Evolutionary conservation across 176 grass and related monocot genomes (phyloP).

Genomic region (Pontederia crassipes): DNA sequence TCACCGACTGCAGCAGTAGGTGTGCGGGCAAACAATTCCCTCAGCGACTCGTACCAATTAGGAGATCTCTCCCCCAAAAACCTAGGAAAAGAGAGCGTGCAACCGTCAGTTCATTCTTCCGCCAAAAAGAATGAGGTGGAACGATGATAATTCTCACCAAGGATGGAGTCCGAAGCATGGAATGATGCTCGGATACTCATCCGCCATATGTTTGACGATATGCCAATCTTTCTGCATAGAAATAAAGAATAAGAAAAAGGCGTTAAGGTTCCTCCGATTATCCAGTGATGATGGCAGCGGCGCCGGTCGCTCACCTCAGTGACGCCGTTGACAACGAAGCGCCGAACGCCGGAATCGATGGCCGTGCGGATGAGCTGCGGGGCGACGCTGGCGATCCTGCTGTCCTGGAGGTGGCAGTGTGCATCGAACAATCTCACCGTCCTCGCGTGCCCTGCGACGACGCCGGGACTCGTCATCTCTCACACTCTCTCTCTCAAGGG

Average conservation of each 20-base stretch:
- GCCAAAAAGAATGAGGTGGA: background rate
- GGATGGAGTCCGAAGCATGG: constrained; percentile 86
- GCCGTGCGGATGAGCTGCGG: constrained; percentile 51
- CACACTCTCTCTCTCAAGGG: background rate
- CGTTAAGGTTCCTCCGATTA: background rate
- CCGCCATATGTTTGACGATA: constrained; percentile 63
- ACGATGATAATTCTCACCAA: constrained; percentile 28
- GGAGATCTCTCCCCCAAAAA: constrained; percentile 63
- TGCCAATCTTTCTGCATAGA: constrained; percentile 58
- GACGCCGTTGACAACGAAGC: constrained; percentile 70
- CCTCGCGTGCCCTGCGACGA: background rate
- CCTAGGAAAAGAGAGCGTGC: constrained; percentile 12
- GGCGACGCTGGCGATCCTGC: constrained; percentile 35
- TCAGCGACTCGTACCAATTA: constrained; percentile 56
- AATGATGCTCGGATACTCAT: constrained; percentile 51
- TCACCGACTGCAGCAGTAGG: constrained; percentile 67
- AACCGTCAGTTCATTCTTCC: background rate
- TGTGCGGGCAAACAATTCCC: constrained; percentile 40
- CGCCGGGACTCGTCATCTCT: background rate
- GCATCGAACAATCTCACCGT: constrained; percentile 54
- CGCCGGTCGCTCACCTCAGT: constrained; percentile 27
- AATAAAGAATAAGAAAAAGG: background rate
- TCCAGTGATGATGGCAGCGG: background rate
- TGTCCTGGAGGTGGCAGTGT: constrained; percentile 88
- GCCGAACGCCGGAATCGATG: constrained; percentile 42